Conservation (phyloP, 2,329 filamentous ascomycete species). For the Thermothelomyces thermophilus region DNA sequence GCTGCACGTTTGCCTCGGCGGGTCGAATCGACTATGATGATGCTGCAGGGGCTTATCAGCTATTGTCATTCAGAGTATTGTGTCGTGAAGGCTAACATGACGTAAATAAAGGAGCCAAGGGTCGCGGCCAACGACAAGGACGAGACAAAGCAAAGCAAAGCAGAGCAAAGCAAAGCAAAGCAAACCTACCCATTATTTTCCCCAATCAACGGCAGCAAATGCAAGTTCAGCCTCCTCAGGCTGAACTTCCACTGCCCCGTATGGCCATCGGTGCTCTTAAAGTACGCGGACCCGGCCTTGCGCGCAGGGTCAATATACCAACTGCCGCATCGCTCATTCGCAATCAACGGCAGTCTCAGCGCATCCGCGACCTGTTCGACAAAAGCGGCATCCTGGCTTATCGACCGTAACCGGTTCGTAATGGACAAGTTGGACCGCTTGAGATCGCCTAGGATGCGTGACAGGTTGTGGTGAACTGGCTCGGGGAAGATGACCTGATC, state of each 20-base stretch:
- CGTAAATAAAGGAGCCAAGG: too few species aligned
- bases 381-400: conserved; percentile 69
- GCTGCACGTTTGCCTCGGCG: conserved; percentile 72
- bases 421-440: conserved; percentile 72
- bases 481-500: conserved; percentile 45
- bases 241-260: conserved; percentile 87
- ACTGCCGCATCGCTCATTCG: conserved; percentile 91
- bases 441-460: conserved; percentile 62
- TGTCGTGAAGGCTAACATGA: too few species aligned
- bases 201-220: conserved; percentile 64
- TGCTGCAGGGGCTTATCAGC: conserved; percentile 35
- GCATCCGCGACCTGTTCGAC: conserved; percentile 54
- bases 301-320: conserved; percentile 73
- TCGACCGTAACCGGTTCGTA: conserved; percentile 74
- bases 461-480: conserved; percentile 57
- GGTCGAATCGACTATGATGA: conserved; percentile 89
- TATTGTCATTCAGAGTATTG: not conserved
- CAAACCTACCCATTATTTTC: conserved; percentile 54
- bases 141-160: not conserved
- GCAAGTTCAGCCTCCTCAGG: conserved; percentile 74
- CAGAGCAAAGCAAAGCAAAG: conserved; percentile 9
- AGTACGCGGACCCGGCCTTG: conserved; percentile 76
- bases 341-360: conserved; percentile 63
- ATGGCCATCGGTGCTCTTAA: conserved; percentile 97
- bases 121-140: not conserved